phyloP scores from a whole-genome alignment of 164 flowering plant species.

The Paratinospora sagittata region DNA sequence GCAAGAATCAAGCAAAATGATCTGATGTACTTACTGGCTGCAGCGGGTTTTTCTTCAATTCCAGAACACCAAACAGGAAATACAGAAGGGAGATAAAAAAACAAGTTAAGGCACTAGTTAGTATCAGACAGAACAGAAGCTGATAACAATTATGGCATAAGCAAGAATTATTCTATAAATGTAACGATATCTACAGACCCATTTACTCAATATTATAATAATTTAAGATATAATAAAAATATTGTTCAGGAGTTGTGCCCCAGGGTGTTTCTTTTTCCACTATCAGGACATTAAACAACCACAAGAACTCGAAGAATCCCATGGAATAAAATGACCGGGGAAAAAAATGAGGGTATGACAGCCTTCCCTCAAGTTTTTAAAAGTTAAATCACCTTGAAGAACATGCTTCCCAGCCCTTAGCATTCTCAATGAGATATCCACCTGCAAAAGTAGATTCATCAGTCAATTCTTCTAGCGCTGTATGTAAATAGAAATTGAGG shows the following conservation, averaged over 20 bases:
- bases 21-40: conserved; percentile 54
- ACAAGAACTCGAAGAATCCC: background rate
- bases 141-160: background rate
- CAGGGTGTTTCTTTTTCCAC: background rate
- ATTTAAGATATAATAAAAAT: background rate
- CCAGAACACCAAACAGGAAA: conserved; percentile 24
- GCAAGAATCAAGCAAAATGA: background rate
- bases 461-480: background rate
- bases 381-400: conserved; percentile 64
- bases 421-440: conserved; percentile 72
- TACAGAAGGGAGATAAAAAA: conserved; percentile 4
- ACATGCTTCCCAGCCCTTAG: conserved; percentile 93
- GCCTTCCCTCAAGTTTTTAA: background rate
- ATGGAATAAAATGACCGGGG: background rate
- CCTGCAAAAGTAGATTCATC: conserved; percentile 40
- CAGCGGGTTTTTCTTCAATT: conserved; percentile 89
- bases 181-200: background rate
- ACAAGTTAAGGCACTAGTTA: background rate
- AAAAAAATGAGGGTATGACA: background rate
- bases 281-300: conserved; percentile 2
- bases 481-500: background rate
- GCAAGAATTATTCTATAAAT: background rate
- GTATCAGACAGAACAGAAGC: background rate
- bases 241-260: background rate
- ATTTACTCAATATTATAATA: background rate